Conservation (phyloP, 2,329 filamentous ascomycete genomes). For the Claviceps sorghi region DNA sequence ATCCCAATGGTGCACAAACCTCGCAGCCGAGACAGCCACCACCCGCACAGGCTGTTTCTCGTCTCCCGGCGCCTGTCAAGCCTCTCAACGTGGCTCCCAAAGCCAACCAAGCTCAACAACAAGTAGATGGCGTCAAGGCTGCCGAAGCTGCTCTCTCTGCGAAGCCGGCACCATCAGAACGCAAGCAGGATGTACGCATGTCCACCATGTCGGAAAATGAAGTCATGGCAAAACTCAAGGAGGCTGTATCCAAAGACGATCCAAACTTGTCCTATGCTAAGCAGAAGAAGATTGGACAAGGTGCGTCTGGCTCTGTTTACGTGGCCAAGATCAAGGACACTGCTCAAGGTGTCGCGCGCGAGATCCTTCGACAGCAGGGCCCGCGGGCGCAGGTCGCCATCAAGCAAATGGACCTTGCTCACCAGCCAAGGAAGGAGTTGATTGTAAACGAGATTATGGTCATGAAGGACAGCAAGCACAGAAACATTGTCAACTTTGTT, state of each 20-base stretch:
- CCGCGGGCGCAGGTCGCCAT: slow-evolving; percentile 84
- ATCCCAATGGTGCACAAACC: slow-evolving; percentile 39
- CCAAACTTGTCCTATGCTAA: slow-evolving; percentile 94
- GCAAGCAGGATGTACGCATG: slow-evolving; percentile 91
- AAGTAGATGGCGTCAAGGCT: slow-evolving; percentile 62
- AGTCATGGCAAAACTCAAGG: slow-evolving; percentile 89
- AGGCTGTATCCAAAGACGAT: slow-evolving; percentile 90
- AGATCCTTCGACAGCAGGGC: slow-evolving; percentile 66
- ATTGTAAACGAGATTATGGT: slow-evolving; percentile 99
- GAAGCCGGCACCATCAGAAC: slow-evolving; percentile 56
- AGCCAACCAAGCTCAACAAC: slow-evolving; percentile 30
- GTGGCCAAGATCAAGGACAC: slow-evolving; percentile 89
- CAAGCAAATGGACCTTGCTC: slow-evolving; percentile 98
- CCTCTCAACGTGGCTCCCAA: slow-evolving; percentile 66
- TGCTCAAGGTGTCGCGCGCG: slow-evolving; percentile 70
- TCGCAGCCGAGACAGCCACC: slow-evolving; percentile 32
- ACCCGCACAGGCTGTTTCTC: slow-evolving; percentile 28
- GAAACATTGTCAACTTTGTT: slow-evolving; percentile 97
- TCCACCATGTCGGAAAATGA: slow-evolving; percentile 95
- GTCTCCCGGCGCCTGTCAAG: slow-evolving; percentile 53
- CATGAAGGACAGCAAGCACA: slow-evolving; percentile 97
- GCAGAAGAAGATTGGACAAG: slow-evolving; percentile 98
- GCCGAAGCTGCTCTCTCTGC: slow-evolving; percentile 80
- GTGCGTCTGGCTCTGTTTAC: slow-evolving; percentile 94
- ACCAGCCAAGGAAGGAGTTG: slow-evolving; percentile 91